phyloP scores from a whole-genome alignment of 352 stramenopile genomes.

The Globisporangium nagaii region DNA sequence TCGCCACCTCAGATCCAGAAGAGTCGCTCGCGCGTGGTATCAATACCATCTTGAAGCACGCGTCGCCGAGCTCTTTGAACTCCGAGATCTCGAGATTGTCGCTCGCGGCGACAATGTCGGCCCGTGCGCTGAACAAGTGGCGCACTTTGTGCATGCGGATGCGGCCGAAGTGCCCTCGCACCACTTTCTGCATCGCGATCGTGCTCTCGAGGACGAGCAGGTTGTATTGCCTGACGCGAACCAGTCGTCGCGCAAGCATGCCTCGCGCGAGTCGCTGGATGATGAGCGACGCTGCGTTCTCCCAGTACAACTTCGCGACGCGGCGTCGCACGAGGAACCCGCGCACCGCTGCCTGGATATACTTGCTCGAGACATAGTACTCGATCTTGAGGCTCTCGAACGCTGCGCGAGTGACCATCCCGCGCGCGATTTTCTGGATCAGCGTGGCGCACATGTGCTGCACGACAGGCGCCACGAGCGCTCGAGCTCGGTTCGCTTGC shows the following conservation, averaged over 20 bases:
- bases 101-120: slow-evolving; percentile 12
- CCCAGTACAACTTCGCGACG: slow-evolving; percentile 62
- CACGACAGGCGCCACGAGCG: slow-evolving; percentile 27
- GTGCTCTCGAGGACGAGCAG: slow-evolving; percentile 17
- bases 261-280: slow-evolving; percentile 56
- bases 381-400: slow-evolving; percentile 60
- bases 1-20: not conserved
- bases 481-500: slow-evolving; percentile 12
- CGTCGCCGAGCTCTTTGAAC: slow-evolving; percentile 50
- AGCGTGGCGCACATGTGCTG: slow-evolving; percentile 67
- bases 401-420: slow-evolving; percentile 53
- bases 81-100: slow-evolving; percentile 28
- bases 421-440: slow-evolving; percentile 73
- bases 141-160: slow-evolving; percentile 54
- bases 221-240: slow-evolving; percentile 16
- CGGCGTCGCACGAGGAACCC: slow-evolving; percentile 61
- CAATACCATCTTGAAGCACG: slow-evolving; percentile 44
- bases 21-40: slow-evolving; percentile 26
- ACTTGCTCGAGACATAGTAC: slow-evolving; percentile 66
- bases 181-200: slow-evolving; percentile 44
- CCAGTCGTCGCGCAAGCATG: slow-evolving; percentile 36
- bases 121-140: slow-evolving; percentile 25
- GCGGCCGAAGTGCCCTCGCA: slow-evolving; percentile 54
- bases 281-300: slow-evolving; percentile 45
- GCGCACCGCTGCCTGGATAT: slow-evolving; percentile 65